Conservation (phyloP, 2,329 filamentous ascomycete genomes). For the Helotiales sp. region DNA sequence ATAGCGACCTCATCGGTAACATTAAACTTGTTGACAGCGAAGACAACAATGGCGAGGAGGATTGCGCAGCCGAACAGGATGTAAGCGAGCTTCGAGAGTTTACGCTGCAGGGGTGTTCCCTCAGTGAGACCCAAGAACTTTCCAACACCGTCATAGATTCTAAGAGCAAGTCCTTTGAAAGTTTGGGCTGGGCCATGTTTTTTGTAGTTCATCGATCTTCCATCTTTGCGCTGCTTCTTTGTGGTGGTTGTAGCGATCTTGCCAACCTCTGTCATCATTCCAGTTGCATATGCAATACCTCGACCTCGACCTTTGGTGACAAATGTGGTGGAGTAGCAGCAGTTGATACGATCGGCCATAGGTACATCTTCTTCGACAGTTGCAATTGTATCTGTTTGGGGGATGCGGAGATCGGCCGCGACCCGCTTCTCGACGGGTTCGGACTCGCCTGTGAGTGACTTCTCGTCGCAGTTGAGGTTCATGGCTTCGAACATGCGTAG, state of each 20-base stretch:
- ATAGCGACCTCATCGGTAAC: slow-evolving; percentile 47
- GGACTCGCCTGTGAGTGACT: slow-evolving; percentile 96
- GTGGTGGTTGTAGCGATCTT: slow-evolving; percentile 57
- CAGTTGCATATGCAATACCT: slow-evolving; percentile 59
- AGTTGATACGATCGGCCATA: slow-evolving; percentile 59
- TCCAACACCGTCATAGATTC: slow-evolving; percentile 53
- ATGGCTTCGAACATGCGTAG: slow-evolving; percentile 62
- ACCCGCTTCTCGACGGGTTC: slow-evolving; percentile 88
- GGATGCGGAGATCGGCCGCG: slow-evolving; percentile 48
- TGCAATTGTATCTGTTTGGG: slow-evolving; percentile 34
- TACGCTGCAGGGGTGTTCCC: slow-evolving; percentile 69
- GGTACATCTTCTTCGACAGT: slow-evolving; percentile 51
- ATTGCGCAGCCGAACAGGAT: slow-evolving; percentile 63
- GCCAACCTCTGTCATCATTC: slow-evolving; percentile 62
- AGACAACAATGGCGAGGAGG: slow-evolving; percentile 47
- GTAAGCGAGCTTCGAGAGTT: slow-evolving; percentile 67
- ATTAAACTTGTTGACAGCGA: slow-evolving; percentile 52
- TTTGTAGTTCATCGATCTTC: slow-evolving; percentile 50
- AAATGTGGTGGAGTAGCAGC: slow-evolving; percentile 60
- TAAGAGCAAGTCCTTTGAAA: slow-evolving; percentile 55
- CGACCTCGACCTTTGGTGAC: slow-evolving; percentile 60
- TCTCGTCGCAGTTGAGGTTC: slow-evolving; percentile 78
- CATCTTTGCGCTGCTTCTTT: slow-evolving; percentile 58
- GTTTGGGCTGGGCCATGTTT: slow-evolving; percentile 52
- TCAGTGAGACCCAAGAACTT: slow-evolving; percentile 63